phyloP scores from a whole-genome alignment of 2,329 filamentous ascomycete species.

The Xylaria sp. region DNA sequence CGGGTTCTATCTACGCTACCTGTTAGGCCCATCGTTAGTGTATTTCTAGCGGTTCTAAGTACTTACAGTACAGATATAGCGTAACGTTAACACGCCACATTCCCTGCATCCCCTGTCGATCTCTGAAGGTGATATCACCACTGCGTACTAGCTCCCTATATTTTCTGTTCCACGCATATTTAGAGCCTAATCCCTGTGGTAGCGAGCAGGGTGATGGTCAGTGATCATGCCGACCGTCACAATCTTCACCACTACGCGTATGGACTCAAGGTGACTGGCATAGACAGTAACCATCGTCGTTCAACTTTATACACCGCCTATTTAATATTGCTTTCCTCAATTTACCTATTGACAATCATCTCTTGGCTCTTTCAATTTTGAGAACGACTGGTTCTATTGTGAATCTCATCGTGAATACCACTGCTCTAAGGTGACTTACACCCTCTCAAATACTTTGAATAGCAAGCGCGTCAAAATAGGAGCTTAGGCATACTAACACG shows the following conservation, averaged over 20 bases:
- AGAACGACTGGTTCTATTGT: neutral
- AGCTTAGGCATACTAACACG: neutral
- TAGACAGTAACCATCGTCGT: no score
- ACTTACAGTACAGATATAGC: no score
- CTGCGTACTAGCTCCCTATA: neutral
- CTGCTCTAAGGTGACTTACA: neutral
- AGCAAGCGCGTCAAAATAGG: neutral
- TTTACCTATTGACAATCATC: no score
- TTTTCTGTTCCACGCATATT: neutral
- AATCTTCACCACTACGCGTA: no score
- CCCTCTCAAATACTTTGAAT: neutral
- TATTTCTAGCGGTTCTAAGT: no score
- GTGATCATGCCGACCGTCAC: no score
- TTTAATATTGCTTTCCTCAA: no score
- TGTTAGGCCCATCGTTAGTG: neutral
- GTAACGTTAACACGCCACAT: neutral
- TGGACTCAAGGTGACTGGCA: no score
- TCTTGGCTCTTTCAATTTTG: neutral
- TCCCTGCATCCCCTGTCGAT: slow-evolving; percentile 1
- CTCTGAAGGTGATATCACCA: neutral
- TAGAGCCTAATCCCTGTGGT: no score
- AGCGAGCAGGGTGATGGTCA: no score
- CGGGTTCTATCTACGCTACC: neutral
- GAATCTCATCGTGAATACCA: neutral
- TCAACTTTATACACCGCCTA: no score